Base-by-base conservation (phyloP, 345 rosid species). In the Arabis alpina region DNA sequence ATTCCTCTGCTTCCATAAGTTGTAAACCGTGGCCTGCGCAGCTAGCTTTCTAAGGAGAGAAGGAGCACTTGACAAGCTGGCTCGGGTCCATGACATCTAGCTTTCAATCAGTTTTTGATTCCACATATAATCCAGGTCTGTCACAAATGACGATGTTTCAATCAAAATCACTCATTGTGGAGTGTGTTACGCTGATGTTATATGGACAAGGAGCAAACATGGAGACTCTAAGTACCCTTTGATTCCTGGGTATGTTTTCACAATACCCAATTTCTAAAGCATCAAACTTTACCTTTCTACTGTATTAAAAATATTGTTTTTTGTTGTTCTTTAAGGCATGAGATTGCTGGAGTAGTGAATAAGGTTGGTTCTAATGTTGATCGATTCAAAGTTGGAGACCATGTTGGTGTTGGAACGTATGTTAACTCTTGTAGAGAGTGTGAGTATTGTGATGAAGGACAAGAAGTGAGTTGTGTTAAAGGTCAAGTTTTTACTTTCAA, bases 351-450 rank as follows among this genome's bases (percentile, higher is more conserved):
- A 51, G 62, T 86, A 56, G 98, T 94, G 54, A 82, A 61, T 55
- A 88, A 89, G 80, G 88, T 94, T 34, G 97, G 99, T 45, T 75
- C 86, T 12, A 82, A 72, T 81, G 99, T 88, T 62, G 41, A 36
- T 13, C 49, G 77, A 23, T 79, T 91, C 86, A 85, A 88, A 79
- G 81, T 80, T 27, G 96, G 97, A 6, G 97, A 94, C 67, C 91
- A 72, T 68, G 89, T 87, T 59, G 98, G 99, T 25, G 96, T 94
- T 56, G 99, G 99, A 44, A 89, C 98, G 40, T 91, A 76, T 76
- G 93, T 94, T 58, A 84, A 84, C 77, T 88, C 96, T 0, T 94
- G 98, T 69, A 81, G 89, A 72, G 79, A 85, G 36, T 94, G 99
- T 52, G 93, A 88, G 2, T 78, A 75, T 13, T 94, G 99, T 39